These are phyloP conservation scores for Daldinia sp. DNA, from an alignment of 2,329 filamentous ascomycete genomes.

Conservation along the genomic window DNA sequence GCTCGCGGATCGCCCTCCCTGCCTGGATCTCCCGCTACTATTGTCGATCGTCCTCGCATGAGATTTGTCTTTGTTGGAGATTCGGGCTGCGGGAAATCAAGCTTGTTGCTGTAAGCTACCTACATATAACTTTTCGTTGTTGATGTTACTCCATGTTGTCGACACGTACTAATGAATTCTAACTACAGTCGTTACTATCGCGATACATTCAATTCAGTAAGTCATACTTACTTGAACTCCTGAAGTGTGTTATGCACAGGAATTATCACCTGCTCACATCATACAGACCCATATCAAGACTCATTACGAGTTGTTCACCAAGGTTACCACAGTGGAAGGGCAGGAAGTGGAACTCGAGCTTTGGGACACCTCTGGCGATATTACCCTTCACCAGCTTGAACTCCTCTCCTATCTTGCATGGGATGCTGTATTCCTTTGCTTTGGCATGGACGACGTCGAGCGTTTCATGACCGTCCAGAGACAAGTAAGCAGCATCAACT, in stretches of 20 bases:
- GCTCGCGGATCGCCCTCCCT: conserved; percentile 19
- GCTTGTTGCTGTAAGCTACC: conserved; percentile 41
- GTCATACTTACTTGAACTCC: neutral
- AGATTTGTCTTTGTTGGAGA: conserved; percentile 47
- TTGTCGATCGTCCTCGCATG: conserved; percentile 40
- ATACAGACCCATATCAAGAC: conserved; percentile 38
- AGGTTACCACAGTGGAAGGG: conserved; percentile 37
- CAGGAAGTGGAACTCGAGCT: conserved; percentile 44
- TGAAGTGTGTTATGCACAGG: neutral
- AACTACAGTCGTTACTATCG: conserved; percentile 42
- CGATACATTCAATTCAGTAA: conserved; percentile 39
- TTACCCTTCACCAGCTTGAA: conserved; percentile 41
- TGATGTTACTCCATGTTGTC: no score
- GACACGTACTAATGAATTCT: conserved; percentile 2
- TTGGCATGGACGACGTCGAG: conserved; percentile 44
- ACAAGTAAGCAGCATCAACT: conserved; percentile 40
- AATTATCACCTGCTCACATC: neutral
- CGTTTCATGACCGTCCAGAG: conserved; percentile 42
- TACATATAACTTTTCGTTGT: neutral
- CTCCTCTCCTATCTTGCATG: conserved; percentile 44
- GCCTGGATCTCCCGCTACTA: conserved; percentile 30
- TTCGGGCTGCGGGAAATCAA: conserved; percentile 44
- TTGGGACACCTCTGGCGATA: conserved; percentile 45
- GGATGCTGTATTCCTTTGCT: conserved; percentile 52
- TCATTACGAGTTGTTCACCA: conserved; percentile 44